phyloP scores from a whole-genome alignment of 306 rosid species.

The Biancaea sappan region DNA sequence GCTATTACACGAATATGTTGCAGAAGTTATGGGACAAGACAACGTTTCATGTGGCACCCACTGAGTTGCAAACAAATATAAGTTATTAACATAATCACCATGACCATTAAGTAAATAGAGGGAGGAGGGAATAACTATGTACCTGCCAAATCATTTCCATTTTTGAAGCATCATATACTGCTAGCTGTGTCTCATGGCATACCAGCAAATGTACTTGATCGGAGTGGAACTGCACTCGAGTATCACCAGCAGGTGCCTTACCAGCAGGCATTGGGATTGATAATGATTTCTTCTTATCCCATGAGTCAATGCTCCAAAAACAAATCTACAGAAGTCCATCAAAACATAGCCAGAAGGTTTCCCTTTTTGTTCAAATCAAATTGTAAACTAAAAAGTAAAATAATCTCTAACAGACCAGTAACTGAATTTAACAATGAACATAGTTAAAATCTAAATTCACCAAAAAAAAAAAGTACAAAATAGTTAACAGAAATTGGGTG shows the following conservation, averaged over 20 bases:
- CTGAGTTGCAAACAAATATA: conserved; percentile 42
- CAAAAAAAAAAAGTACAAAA: background rate
- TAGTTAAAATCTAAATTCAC: conserved; percentile 12
- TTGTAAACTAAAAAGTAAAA: conserved; percentile 10
- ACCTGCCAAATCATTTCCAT: conserved; percentile 59
- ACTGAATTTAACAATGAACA: background rate
- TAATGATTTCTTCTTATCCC: conserved; percentile 58
- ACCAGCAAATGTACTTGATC: conserved; percentile 60
- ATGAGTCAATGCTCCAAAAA: conserved; percentile 58
- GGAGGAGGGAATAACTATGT: background rate
- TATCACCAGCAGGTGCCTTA: conserved; percentile 39
- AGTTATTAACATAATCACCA: conserved; percentile 17
- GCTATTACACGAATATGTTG: conserved; percentile 74
- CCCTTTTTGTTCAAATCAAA: background rate
- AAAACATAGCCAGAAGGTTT: background rate
- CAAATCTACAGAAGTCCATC: conserved; percentile 35
- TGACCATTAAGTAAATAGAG: background rate
- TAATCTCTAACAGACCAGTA: background rate
- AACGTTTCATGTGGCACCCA: conserved; percentile 75
- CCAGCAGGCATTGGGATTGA: conserved; percentile 52
- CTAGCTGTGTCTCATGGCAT: conserved; percentile 59
- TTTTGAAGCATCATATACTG: conserved; percentile 60
- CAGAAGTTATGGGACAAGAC: conserved; percentile 58
- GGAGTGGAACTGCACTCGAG: conserved; percentile 48
- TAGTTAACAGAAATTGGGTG: background rate